Percentiles rank a stretch among this genome's conserved stretches.
Evolutionary conservation across 768 basidiomycete species (phyloP).

Genomic region (Pulveroboletus sp.): DNA sequence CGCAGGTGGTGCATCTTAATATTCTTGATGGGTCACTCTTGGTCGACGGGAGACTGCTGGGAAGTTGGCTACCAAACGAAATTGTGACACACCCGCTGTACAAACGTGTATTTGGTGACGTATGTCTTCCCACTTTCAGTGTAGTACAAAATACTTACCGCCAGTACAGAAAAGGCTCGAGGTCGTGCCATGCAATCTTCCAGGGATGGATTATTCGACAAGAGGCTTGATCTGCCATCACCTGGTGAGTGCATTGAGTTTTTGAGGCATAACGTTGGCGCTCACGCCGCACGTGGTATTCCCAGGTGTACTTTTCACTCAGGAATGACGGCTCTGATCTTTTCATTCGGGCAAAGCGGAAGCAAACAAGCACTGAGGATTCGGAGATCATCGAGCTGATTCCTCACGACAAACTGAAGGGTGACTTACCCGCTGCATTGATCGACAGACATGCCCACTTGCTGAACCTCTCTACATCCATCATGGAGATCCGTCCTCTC

Average conservation of each 20-base stretch:
- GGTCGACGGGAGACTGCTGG: constrained; percentile 23
- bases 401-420: constrained; percentile 18
- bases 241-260: constrained; percentile 5
- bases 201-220: constrained; percentile 25
- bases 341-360: constrained; percentile 11
- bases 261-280: too few relatives aligned
- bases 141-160: background rate
- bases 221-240: constrained; percentile 16
- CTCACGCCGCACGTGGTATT: background rate
- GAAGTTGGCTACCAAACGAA: constrained; percentile 8
- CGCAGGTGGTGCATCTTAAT: constrained; percentile 38
- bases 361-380: background rate
- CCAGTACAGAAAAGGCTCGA: constrained; percentile 6
- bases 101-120: constrained; percentile 17
- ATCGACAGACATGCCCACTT: constrained; percentile 27
- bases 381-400: constrained; percentile 22
- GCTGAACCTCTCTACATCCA: constrained; percentile 23
- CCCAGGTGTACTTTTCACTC: constrained; percentile 17
- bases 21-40: constrained; percentile 30
- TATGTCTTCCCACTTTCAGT: background rate
- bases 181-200: constrained; percentile 18
- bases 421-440: constrained; percentile 26
- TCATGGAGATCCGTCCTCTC: constrained; percentile 29
- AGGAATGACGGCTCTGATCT: background rate
- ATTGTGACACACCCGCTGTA: constrained; percentile 15